phyloP scores from a whole-genome alignment of 1,284 basidiomycete genomes.

The Heterobasidion occidentale region DNA sequence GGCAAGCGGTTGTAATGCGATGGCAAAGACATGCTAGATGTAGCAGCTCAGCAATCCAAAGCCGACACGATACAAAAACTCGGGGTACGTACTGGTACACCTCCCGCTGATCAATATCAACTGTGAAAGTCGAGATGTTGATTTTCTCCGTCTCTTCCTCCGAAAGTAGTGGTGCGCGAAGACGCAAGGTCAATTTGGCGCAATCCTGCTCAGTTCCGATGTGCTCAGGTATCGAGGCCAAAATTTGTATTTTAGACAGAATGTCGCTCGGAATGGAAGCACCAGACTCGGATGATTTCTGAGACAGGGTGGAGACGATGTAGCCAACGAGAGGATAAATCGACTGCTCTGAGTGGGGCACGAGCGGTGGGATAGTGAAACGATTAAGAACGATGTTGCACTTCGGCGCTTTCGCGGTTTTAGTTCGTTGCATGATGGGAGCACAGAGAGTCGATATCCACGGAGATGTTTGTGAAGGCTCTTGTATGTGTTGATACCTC shows the following conservation, averaged over 20 bases:
- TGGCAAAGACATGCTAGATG: slow-evolving; percentile 12
- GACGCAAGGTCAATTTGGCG: slow-evolving; percentile 47
- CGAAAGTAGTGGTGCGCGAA: slow-evolving; percentile 48
- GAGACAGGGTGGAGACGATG: slow-evolving; percentile 11
- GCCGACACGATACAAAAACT: too few relatives aligned
- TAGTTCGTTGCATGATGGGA: slow-evolving; percentile 31
- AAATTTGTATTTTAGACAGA: slow-evolving; percentile 51
- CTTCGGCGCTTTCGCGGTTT: slow-evolving; percentile 26
- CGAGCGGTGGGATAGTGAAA: slow-evolving; percentile 29
- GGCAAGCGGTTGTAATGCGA: slow-evolving; percentile 41
- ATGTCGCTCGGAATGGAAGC: slow-evolving; percentile 40
- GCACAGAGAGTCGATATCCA: slow-evolving; percentile 34
- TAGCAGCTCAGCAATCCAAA: too few relatives aligned
- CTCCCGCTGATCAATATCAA: slow-evolving; percentile 56
- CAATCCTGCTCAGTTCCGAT: slow-evolving; percentile 34
- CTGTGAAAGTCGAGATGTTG: slow-evolving; percentile 42
- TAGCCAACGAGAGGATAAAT: slow-evolving; percentile 15
- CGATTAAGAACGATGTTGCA: slow-evolving; percentile 35
- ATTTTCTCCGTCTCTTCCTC: slow-evolving; percentile 37
- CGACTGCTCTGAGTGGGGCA: slow-evolving; percentile 4
- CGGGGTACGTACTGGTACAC: slow-evolving; percentile 44
- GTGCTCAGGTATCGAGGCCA: slow-evolving; percentile 52
- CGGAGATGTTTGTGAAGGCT: slow-evolving; percentile 32
- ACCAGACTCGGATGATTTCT: slow-evolving; percentile 3
- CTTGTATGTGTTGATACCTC: slow-evolving; percentile 40